A percentile compares a stretch with the other conserved stretches of the same genome.
Evolutionary conservation across 179 eudicot species (phyloP).

Genomic region (Actinidia arguta): DNA sequence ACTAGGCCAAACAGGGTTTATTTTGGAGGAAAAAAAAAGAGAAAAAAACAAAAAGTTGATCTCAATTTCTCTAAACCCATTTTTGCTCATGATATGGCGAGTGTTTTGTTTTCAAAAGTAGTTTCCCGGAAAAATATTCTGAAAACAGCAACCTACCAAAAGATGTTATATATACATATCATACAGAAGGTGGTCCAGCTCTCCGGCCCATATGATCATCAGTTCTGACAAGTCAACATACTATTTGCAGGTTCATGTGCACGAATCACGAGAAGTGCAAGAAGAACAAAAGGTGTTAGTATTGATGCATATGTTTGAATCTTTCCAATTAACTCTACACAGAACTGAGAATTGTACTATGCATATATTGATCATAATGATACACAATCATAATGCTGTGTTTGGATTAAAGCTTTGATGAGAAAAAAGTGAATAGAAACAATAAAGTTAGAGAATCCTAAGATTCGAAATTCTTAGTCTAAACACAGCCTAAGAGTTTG

Average conservation of each 20-base stretch:
- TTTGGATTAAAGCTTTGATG: too few species aligned
- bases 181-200: not conserved
- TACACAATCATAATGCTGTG: not conserved
- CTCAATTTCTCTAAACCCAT: too few species aligned
- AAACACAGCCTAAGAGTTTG: too few species aligned
- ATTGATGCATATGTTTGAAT: not conserved
- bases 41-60: too few species aligned
- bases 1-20: too few species aligned
- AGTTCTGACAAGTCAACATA: constrained; percentile 23
- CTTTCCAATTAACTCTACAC: not conserved
- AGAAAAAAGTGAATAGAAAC: not conserved
- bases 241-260: constrained; percentile 23
- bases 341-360: not conserved
- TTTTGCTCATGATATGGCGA: too few species aligned
- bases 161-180: not conserved
- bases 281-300: not conserved
- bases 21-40: too few species aligned
- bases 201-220: constrained; percentile 17
- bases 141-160: constrained; percentile 1
- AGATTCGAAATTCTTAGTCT: too few species aligned
- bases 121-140: not conserved
- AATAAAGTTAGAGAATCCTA: not conserved
- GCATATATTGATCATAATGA: too few species aligned
- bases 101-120: too few species aligned
- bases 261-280: not conserved